Conservation (phyloP, 2,329 filamentous ascomycete genomes). For the Sporothrix humicola region DNA sequence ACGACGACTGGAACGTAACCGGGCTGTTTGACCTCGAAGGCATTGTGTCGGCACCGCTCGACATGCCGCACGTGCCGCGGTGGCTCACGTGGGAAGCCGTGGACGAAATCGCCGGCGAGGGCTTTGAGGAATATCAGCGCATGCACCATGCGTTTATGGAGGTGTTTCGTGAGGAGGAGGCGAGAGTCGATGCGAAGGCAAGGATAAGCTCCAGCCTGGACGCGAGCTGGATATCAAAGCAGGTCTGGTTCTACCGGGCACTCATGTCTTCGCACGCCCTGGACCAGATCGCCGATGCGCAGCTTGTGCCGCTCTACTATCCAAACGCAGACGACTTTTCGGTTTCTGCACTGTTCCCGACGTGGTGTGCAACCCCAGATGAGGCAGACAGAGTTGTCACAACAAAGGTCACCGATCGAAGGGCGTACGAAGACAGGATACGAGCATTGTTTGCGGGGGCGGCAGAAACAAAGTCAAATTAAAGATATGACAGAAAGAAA, state of each 20-base stretch:
- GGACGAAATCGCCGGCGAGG: slow-evolving; percentile 3
- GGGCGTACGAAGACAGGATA: neutral
- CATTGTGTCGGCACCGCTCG: slow-evolving; percentile 42
- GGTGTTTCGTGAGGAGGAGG: slow-evolving; percentile 1
- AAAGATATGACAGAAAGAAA: too few relatives aligned
- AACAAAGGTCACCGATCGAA: neutral
- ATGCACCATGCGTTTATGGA: neutral
- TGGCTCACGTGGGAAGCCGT: slow-evolving; percentile 41
- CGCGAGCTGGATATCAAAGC: neutral
- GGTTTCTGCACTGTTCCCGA: neutral
- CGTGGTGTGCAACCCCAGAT: neutral
- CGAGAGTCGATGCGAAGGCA: neutral
- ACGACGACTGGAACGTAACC: slow-evolving; percentile 45
- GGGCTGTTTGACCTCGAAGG: slow-evolving; percentile 45
- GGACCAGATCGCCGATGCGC: neutral
- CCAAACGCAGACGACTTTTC: neutral
- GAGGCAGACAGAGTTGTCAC: neutral
- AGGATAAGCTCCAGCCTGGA: neutral
- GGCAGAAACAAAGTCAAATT: too few relatives aligned
- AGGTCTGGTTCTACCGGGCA: neutral
- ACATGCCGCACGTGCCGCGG: slow-evolving; percentile 42
- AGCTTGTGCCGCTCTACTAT: neutral
- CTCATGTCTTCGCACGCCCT: neutral
- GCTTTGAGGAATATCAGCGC: neutral
- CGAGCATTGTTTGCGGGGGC: neutral